Base-by-base conservation (phyloP, 2,329 filamentous ascomycete genomes). In the Fonsecaea erecta region DNA sequence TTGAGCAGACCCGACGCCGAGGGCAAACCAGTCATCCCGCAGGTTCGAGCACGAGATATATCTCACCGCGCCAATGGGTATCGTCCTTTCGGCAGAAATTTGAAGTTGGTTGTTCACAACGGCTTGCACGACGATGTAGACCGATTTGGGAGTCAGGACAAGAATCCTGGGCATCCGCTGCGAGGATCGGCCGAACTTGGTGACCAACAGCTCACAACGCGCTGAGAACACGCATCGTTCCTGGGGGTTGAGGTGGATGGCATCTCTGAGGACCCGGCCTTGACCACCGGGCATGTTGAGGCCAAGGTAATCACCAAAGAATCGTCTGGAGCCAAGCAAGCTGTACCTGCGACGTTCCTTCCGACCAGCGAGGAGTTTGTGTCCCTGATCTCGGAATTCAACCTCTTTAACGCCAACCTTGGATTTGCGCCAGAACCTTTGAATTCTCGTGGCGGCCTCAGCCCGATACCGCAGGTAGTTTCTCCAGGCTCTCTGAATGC, bases 401-500 rank as follows among this genome's bases (percentile, higher is more conserved):
- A 97, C 84, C 74, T 93, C 96, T 76, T 97, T 93, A 52, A 93
- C 89, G 48, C 94, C 94, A 14, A 92, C 91, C 64, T 90, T 91
- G 81, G 96, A 93, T 79, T 95, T 93, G 73, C 94, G 87, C 93
- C 93, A 99, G 82, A 97, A 93, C 48, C 92, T 86, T 76, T 98
- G 95, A 70, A 99, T 98, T 35, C 95, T 88, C 14, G 90, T 97
- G 6, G 95, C 95, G 65, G 92, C 95, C 78, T 99, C 95, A 28
- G 88, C 90, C 52, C 95, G 88, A 78, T 98, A 98, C 4, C 94
- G 89, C 46, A 98, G 85, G 75, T 97, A 98, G 59, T 96, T 96
- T 73, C 95, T 87, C 95, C 95, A 99, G 75, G 96, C 95, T 71
- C 95, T 87, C 80, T 99, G 95, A 65, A 99, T 98, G 65, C 95